phyloP scores from a whole-genome alignment of 169 alveolate genomes.

The Cryptosporidium xiaoi region DNA sequence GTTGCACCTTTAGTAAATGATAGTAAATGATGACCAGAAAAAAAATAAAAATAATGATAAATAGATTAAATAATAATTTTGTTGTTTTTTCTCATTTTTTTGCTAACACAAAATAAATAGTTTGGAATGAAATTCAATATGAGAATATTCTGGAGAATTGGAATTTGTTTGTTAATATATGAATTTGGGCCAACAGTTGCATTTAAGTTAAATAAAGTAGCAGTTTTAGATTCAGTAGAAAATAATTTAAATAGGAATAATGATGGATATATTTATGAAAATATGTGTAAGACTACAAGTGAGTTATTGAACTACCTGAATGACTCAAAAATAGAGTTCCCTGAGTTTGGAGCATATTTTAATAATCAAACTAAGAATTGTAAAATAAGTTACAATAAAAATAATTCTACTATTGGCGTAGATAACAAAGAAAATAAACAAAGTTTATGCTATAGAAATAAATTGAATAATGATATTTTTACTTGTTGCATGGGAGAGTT shows the following conservation, averaged over 20 bases:
- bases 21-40: too few relatives aligned
- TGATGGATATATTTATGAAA: neutral
- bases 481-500: slow-evolving; percentile 6
- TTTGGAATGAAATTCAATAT: too few relatives aligned
- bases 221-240: neutral
- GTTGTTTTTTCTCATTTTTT: too few relatives aligned
- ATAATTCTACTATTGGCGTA: neutral
- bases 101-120: too few relatives aligned
- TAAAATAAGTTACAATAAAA: neutral
- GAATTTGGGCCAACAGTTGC: neutral
- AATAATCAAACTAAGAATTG: neutral
- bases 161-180: neutral
- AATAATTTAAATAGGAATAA: neutral
- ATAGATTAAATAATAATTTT: too few relatives aligned
- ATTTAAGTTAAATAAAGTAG: neutral
- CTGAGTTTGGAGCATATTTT: neutral
- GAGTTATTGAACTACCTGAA: neutral
- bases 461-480: neutral
- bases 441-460: neutral
- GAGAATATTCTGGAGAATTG: too few relatives aligned
- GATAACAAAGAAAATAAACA: too few relatives aligned
- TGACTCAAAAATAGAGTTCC: neutral
- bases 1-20: too few relatives aligned
- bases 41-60: too few relatives aligned
- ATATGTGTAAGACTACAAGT: neutral